phyloP scores from a whole-genome alignment of 805 yeast species.

The Yamadazyma scolyti region DNA sequence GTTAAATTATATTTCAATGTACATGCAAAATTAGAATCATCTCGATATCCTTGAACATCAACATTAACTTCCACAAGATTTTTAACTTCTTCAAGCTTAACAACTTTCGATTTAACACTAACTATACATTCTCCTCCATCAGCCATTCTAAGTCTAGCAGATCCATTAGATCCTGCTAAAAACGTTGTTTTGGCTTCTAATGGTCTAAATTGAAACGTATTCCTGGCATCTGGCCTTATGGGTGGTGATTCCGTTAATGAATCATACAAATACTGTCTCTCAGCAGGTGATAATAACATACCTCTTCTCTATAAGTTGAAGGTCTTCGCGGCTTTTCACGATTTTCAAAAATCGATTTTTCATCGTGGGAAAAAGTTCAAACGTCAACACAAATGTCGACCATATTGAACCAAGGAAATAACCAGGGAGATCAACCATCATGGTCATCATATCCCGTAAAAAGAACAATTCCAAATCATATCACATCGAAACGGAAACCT shows the following conservation, averaged over 20 bases:
- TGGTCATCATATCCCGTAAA: constrained; percentile 34
- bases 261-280: constrained; percentile 69
- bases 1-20: constrained; percentile 62
- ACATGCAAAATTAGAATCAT: constrained; percentile 67
- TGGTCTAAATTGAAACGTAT: constrained; percentile 73
- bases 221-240: constrained; percentile 84
- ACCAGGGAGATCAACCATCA: constrained; percentile 18
- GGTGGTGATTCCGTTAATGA: constrained; percentile 60
- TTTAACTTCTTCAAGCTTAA: constrained; percentile 34
- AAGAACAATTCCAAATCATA: constrained; percentile 39
- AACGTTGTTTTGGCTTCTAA: constrained; percentile 78
- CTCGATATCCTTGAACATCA: constrained; percentile 76
- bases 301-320: too few relatives aligned
- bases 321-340: too few relatives aligned
- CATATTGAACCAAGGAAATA: constrained; percentile 3
- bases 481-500: constrained; percentile 36
- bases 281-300: constrained; percentile 75
- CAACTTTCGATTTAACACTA: constrained; percentile 84
- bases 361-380: constrained; percentile 1
- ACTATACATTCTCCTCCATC: constrained; percentile 95
- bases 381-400: constrained; percentile 3
- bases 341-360: background rate
- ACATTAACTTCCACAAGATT: constrained; percentile 71
- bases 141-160: constrained; percentile 77
- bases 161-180: constrained; percentile 86